Conservation (phyloP, 441 rosid genomes). For the Pelargonium fulgidum region DNA sequence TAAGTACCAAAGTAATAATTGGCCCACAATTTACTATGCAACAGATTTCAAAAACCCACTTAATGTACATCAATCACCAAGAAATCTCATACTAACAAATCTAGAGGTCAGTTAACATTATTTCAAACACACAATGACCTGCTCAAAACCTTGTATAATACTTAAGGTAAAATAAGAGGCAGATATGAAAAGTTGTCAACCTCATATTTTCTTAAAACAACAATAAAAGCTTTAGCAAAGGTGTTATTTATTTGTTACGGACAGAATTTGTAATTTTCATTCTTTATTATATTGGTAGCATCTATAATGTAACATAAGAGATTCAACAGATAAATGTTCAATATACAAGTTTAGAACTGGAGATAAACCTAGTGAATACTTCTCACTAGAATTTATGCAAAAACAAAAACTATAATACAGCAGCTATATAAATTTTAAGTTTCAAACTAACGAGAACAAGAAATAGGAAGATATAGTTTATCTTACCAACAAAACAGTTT, state of each 20-base stretch:
- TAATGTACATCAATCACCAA: background rate
- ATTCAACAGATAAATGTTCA: background rate
- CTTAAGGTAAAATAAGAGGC: background rate
- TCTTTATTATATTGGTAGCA: background rate
- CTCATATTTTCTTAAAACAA: background rate
- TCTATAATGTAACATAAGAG: background rate
- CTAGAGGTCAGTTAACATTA: background rate
- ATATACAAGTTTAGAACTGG: background rate
- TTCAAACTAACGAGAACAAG: background rate
- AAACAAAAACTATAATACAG: background rate
- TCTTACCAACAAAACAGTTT: slow-evolving; percentile 70
- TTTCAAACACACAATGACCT: background rate
- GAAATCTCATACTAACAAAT: background rate
- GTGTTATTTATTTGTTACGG: background rate
- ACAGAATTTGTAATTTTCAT: background rate
- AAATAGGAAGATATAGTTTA: background rate
- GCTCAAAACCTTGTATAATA: background rate
- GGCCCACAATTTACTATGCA: background rate
- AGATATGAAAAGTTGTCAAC: background rate
- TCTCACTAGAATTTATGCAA: background rate
- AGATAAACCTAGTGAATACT: background rate
- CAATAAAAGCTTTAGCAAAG: background rate
- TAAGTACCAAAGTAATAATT: background rate
- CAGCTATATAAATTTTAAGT: slow-evolving; percentile 6
- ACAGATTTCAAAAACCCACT: background rate